Base-by-base conservation (phyloP, 2,329 filamentous ascomycete genomes). In the Fusarium lateritium region DNA sequence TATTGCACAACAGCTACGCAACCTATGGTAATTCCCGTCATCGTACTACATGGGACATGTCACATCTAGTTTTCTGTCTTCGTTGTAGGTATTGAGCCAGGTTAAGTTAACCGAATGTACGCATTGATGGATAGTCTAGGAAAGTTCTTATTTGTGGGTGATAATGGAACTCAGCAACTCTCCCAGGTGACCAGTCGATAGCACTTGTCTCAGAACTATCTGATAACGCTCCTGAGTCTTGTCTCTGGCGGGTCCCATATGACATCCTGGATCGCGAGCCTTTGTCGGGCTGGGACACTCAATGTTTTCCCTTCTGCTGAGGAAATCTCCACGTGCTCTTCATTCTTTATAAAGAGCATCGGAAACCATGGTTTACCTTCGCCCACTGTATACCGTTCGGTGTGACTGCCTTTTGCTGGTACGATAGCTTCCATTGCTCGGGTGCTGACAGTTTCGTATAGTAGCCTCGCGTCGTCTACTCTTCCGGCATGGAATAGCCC, bases 181-280 rank as follows among this genome's bases (percentile, higher is more conserved):
- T 31, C 28, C 9, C 10, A 13, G 2, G 5, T 5, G 13, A 5
- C 13, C 10, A 31, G 10, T 31, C 10, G 10, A 13, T 13, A 31
- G 10, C 28, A 5, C 10, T 31, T 31, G 28, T 31, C 28, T 31
- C 14, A 11, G 15, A 36, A 10, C 8, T 59, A 59, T 46, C 17
- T 19, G 5, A 60, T n/a, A 7, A 65, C 11, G 0, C 42, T 60
- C 26, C 62, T 34, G 0, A 65, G 33, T 6, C n/a, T 17, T 9
- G 42, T 46, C 11, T 65, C 61, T 2, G 62, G 62, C 1, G 61
- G 62, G 4, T 65, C 61, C 62, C 62, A 65, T 0, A 65, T 26
- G 1, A 65, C 22, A 7, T 65, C 53, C n/a, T 44, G 47, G 15
- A 65, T 26, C 4, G 42, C 26, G 0, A 65, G 36, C 11, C 54